Evolutionary conservation across 805 yeast species (phyloP), one percentile per base, ranked within the genome.

Genomic region (Pichia gijzeniarum): DNA sequence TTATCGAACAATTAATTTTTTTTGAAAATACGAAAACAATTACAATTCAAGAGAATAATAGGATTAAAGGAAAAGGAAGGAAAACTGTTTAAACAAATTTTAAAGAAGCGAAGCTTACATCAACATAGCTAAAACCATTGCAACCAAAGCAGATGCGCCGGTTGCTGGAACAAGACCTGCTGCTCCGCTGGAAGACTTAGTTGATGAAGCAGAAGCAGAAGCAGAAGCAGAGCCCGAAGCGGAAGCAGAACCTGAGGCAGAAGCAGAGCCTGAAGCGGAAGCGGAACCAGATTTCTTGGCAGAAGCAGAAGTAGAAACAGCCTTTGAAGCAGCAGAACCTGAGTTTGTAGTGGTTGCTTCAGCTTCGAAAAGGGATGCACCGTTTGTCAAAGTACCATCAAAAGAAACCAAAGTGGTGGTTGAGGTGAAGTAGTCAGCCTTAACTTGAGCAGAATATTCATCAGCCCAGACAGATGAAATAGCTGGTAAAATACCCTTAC

Each of bases 381-480:
- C 43, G n/a, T 43, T 44, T 19, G 52, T 32, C 17, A 51, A 43
- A 16, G 53, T 46, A 31, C 50, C 54, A 34, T 48, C 53, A 38
- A 43, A 43, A 16, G 54, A 48, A 16, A 53, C 53, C 34, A 60
- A 53, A 25, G 65, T 60, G n/a, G 68, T 63, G 35, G 67, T 63
- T 3, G 66, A 49, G 34, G 66, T 62, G 53, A 54, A 62, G 49
- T 57, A 62, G 32, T 51, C 39, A 9, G 44, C 61, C 20, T 59
- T 54, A 25, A 52, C 43, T 53, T 62, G 63, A n/a, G 53, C 44
- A 8, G 52, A 38, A 51, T 38, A 50, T 38, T 48, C 62, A 31
- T 52, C 45, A 30, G 61, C 59, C 73, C 72, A 68, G 41, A 56
- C 57, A 13, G 63, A 53, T 22, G 55, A 54, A 46, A 68, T 62